A percentile compares a stretch with the other conserved stretches of the same genome.
Conservation (phyloP, 164 flowering plant species). For the Chloranthus sessilifolius region DNA sequence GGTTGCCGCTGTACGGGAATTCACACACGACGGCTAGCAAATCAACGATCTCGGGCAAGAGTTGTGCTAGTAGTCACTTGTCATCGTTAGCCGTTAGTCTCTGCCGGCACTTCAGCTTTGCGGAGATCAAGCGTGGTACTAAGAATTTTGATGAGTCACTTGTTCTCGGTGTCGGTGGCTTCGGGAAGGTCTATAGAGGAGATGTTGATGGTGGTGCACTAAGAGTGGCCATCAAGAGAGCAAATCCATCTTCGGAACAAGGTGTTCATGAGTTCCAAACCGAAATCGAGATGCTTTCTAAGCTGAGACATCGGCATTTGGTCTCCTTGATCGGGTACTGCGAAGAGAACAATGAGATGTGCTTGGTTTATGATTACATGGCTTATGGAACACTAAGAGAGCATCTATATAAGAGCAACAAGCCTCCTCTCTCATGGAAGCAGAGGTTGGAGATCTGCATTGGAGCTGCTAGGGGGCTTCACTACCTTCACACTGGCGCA, state of each 20-base stretch:
- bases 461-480: conserved; percentile 20
- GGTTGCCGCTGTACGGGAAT: conserved; percentile 47
- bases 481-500: conserved; percentile 22
- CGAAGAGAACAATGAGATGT: conserved; percentile 22
- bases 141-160: conserved; percentile 48
- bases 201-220: conserved; percentile 37
- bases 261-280: conserved; percentile 59
- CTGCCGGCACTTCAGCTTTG: conserved; percentile 46
- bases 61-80: conserved; percentile 27
- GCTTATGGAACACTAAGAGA: conserved; percentile 23
- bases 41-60: conserved; percentile 37
- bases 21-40: conserved; percentile 23
- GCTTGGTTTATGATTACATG: conserved; percentile 29
- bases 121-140: conserved; percentile 42
- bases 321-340: conserved; percentile 20
- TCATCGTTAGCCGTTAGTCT: conserved; percentile 31
- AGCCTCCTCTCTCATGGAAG: conserved; percentile 19
- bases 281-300: conserved; percentile 30
- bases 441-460: conserved; percentile 20
- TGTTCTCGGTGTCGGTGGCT: conserved; percentile 66
- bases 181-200: conserved; percentile 63
- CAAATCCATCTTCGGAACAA: conserved; percentile 66
- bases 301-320: conserved; percentile 18
- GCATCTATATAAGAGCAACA: conserved; percentile 19
- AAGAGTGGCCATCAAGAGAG: conserved; percentile 59